Base-by-base conservation (phyloP, 495 filamentous ascomycete genomes). In the Darksidea phi region DNA sequence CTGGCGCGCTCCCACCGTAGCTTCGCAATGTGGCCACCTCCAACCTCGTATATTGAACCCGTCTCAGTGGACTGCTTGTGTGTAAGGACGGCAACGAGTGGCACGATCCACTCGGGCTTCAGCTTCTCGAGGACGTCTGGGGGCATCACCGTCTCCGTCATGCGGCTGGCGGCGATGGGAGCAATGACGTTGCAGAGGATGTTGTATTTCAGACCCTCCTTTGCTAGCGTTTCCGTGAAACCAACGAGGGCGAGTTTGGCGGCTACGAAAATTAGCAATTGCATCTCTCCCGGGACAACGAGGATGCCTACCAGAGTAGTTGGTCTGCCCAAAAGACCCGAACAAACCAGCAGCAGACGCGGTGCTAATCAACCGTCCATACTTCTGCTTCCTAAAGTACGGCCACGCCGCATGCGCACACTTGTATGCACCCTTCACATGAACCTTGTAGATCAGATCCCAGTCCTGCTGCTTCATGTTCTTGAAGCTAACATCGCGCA, bases 91-190 rank as follows among this genome's bases (percentile, higher is more conserved):
- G 94, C 95, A 20, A 98, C 94, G 36, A 97, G 81, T 17, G 94
- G 94, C 47, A 97, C 90, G 58, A 98, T 85, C 91, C 91, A 97
- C 54, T 96, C 91, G 45, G 94, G 94, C 82, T 90, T 92, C 57
- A 98, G 82, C 71, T 85, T 86, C 56, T 89, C 85, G 49, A 98
- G 80, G 20, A 97, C 80, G 67, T 98, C 95, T 1, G 89, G 91
- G 47, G 94, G 95, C 95, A 98, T 97, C 54, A 98, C 81, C 42
- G 94, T 98, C 72, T 94, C 85, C 37, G 94, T 98, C 95, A 98
- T 96, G 72, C 94, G 87, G 77, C 86, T 90, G 50, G 94, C 94
- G 66, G 94, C 94, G 69, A 98, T 93, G 47, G 94, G 94, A 32
- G 94, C 92, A 77, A 98, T 97, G 69, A 88, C 89, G 74, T 98